phyloP scores from a whole-genome alignment of 169 alveolate genomes.

The Eimeria falciformis region DNA sequence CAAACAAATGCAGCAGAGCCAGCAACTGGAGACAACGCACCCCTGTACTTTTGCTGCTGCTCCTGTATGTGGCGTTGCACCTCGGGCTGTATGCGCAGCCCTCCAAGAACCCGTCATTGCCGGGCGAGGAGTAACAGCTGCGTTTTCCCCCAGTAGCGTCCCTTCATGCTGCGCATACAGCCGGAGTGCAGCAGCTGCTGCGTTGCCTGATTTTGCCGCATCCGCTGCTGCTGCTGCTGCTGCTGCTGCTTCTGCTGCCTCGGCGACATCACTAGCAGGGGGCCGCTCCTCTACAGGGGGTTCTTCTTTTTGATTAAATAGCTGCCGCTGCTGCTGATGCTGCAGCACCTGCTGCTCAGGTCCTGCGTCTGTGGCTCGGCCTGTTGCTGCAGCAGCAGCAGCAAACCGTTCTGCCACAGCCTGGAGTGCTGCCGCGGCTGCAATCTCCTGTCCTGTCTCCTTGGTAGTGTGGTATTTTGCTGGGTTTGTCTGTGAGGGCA shows the following conservation, averaged over 20 bases:
- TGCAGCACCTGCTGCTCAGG: neutral
- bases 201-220: conserved; percentile 6
- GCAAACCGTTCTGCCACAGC: conserved; percentile 22
- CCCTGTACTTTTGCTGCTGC: conserved; percentile 35
- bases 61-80: neutral
- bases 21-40: neutral
- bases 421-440: conserved; percentile 36
- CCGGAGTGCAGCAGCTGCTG: conserved; percentile 31
- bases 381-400: conserved; percentile 34
- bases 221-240: conserved; percentile 30
- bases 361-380: neutral
- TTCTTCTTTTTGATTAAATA: conserved; percentile 3
- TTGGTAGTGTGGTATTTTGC: neutral
- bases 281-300: conserved; percentile 16
- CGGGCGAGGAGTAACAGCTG: conserved; percentile 22
- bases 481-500: neutral
- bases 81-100: neutral
- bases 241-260: conserved; percentile 40
- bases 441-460: neutral
- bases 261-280: conserved; percentile 36
- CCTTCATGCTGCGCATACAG: conserved; percentile 47
- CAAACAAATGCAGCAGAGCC: neutral
- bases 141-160: neutral
- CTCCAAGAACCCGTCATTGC: neutral
- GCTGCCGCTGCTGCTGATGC: conserved; percentile 46